These are phyloP conservation scores for Hygrophorus russula DNA, from an alignment of 768 basidiomycete species.

Conservation along the genomic window DNA sequence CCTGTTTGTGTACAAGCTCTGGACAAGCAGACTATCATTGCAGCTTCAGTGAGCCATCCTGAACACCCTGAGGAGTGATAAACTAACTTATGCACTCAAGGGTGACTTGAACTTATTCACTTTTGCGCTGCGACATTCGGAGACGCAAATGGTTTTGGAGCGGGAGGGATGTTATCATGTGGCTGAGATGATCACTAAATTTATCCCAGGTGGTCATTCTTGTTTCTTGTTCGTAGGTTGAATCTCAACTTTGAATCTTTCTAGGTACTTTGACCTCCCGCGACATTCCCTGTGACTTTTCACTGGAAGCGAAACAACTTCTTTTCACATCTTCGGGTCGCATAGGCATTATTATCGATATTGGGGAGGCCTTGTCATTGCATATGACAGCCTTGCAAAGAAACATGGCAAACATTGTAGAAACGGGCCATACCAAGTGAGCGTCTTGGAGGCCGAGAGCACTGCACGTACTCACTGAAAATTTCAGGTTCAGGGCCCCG, in stretches of 20 bases:
- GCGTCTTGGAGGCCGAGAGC: neutral
- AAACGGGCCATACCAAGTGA: slow-evolving; percentile 43
- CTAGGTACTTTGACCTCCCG: slow-evolving; percentile 44
- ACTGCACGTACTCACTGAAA: slow-evolving; percentile 2
- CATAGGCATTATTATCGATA: slow-evolving; percentile 61
- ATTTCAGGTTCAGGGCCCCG: slow-evolving; percentile 57
- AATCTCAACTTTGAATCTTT: neutral
- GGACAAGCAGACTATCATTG: slow-evolving; percentile 47
- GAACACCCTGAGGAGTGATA: slow-evolving; percentile 2
- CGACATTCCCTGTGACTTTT: slow-evolving; percentile 28
- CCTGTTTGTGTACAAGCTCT: slow-evolving; percentile 56
- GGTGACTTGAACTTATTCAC: slow-evolving; percentile 57
- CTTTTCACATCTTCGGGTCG: slow-evolving; percentile 74
- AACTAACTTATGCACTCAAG: slow-evolving; percentile 22
- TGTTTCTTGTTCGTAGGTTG: neutral
- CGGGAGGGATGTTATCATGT: slow-evolving; percentile 61
- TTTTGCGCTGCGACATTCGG: slow-evolving; percentile 37
- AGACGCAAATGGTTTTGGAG: slow-evolving; percentile 38
- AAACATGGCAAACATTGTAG: slow-evolving; percentile 50
- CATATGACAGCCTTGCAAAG: slow-evolving; percentile 63
- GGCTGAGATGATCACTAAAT: slow-evolving; percentile 69
- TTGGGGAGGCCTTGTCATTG: slow-evolving; percentile 39
- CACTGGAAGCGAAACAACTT: slow-evolving; percentile 46
- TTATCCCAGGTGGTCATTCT: slow-evolving; percentile 39
- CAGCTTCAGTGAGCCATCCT: slow-evolving; percentile 52